Percentiles rank a stretch among this genome's conserved stretches.
Evolutionary conservation across 441 rosid species (phyloP).

Genomic region (Croton laevigatus): DNA sequence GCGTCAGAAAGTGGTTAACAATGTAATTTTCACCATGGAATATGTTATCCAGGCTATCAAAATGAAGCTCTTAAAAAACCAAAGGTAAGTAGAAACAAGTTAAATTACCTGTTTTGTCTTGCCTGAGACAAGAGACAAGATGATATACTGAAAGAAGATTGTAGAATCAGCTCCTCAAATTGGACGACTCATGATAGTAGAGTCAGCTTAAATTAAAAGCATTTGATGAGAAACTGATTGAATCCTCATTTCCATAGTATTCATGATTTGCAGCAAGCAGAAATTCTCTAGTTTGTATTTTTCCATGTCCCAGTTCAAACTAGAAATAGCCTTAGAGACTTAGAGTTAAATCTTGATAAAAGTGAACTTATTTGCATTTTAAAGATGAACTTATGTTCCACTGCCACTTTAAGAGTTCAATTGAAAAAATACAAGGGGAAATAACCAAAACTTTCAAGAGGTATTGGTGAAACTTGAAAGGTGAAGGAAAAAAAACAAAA

Average conservation of each 20-base stretch:
- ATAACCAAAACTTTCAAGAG: neutral
- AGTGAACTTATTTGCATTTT: neutral
- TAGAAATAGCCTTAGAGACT: neutral
- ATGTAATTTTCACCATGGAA: slow-evolving; percentile 9
- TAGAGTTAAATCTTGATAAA: neutral
- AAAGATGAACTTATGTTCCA: neutral
- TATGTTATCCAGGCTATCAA: neutral
- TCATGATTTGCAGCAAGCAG: neutral
- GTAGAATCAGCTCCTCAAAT: no score
- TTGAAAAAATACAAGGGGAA: neutral
- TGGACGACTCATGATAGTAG: no score
- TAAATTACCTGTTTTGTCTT: slow-evolving; percentile 74
- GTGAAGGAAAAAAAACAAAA: neutral
- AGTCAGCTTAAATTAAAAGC: slow-evolving; percentile 11
- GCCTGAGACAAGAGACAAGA: slow-evolving; percentile 77
- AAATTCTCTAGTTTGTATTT: neutral
- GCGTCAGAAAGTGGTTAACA: slow-evolving; percentile 17
- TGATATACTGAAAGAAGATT: slow-evolving; percentile 91
- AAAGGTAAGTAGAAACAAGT: slow-evolving; percentile 13
- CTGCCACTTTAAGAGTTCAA: neutral
- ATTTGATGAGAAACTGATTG: slow-evolving; percentile 12
- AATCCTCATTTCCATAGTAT: neutral
- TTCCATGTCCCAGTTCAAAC: neutral
- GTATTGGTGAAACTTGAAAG: no score
- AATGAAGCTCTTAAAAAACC: slow-evolving; percentile 3